These are phyloP conservation scores for Solanum chacoense DNA, from an alignment of 305 asterid species.

Conservation along the genomic window DNA sequence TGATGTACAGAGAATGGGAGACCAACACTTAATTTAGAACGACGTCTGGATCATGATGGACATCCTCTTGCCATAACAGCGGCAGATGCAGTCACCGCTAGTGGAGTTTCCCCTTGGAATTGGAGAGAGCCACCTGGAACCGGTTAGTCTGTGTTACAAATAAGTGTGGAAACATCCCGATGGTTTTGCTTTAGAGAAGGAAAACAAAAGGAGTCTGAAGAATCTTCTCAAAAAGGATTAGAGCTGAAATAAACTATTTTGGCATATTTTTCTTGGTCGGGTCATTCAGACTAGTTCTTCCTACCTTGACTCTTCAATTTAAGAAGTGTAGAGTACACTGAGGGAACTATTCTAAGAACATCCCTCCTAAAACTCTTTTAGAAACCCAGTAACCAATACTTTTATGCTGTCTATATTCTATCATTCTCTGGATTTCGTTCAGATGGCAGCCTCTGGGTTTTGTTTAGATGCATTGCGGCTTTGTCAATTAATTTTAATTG, in stretches of 20 bases:
- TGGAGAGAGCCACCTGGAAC: conserved; percentile 83
- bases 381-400: neutral
- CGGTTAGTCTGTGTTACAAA: conserved; percentile 28
- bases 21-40: conserved; percentile 59
- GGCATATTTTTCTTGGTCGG: neutral
- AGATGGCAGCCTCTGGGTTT: neutral
- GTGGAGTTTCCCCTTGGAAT: conserved; percentile 82
- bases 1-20: conserved; percentile 53
- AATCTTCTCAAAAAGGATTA: neutral
- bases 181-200: neutral
- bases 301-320: neutral
- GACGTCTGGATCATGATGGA: conserved; percentile 67
- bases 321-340: neutral
- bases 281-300: neutral
- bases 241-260: neutral
- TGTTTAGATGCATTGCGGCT: neutral
- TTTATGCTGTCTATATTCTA: neutral
- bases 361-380: neutral
- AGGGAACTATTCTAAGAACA: neutral
- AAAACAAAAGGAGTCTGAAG: neutral
- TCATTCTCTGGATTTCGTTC: neutral
- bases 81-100: conserved; percentile 68
- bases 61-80: conserved; percentile 83
- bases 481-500: neutral
- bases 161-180: neutral